Conservation (phyloP, 305 asterid genomes). For the Plantago coronopus region DNA sequence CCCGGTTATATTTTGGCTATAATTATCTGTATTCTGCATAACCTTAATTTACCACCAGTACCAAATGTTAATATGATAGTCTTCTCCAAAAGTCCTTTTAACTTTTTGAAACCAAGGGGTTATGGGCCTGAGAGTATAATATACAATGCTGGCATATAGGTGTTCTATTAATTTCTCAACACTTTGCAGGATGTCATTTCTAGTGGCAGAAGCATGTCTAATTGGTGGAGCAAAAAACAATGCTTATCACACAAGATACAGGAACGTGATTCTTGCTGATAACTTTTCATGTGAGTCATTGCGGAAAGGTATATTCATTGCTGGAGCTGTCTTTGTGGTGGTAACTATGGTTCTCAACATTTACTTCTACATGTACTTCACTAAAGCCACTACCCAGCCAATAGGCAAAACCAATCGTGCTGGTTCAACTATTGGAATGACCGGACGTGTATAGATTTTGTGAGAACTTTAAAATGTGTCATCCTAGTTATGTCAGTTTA, state of each 20-base stretch:
- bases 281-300: conserved; percentile 69
- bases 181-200: conserved; percentile 59
- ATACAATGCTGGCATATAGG: neutral
- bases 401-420: conserved; percentile 44
- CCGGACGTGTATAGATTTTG: conserved; percentile 44
- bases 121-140: neutral
- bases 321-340: conserved; percentile 84
- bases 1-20: too few relatives aligned
- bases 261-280: conserved; percentile 55
- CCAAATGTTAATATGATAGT: too few relatives aligned
- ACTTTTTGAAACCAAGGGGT: neutral
- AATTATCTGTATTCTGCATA: too few relatives aligned
- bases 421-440: conserved; percentile 54
- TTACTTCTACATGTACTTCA: conserved; percentile 77
- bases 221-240: conserved; percentile 58
- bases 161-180: neutral
- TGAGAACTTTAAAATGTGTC: neutral
- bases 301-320: conserved; percentile 83
- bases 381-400: conserved; percentile 63
- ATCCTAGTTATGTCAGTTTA: conserved; percentile 11
- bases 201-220: conserved; percentile 76
- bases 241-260: conserved; percentile 60
- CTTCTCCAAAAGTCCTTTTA: too few relatives aligned
- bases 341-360: conserved; percentile 74
- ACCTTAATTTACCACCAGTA: too few relatives aligned